Evolutionary conservation across 352 stramenopile genomes (phyloP), one percentile per base, ranked within the genome.

Genomic region (Lagenidium sp.): DNA sequence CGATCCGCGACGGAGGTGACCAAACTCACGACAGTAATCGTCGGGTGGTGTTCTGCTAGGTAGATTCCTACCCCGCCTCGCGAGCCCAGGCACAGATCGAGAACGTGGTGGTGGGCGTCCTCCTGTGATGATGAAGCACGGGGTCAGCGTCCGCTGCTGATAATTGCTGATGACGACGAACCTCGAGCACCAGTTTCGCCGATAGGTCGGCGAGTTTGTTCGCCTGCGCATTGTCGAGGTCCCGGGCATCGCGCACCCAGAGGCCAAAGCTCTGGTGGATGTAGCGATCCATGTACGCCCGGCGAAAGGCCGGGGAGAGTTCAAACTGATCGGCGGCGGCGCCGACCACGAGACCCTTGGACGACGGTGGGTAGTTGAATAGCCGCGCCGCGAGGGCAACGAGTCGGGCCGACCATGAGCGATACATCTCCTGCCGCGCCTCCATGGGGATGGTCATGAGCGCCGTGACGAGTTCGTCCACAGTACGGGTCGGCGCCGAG

Each of bases 371-470:
- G 35, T 89, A 88, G 25, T 84, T 86, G 55, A 89, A 92, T 11
- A 92, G 36, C 12, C 80, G 69, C 10, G 77, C 73, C 20, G 77
- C 70, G 6, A 89, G 47, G 23, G 76, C 76, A 5, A 90, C 76
- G 42, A 86, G 64, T 3, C 80, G 76, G 36, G 80, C 80, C 18
- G 60, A 83, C 80, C 80, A 92, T 22, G 76, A 89, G 11, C 78
- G 67, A n/a, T 90, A 92, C 77, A 92, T 88, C 23, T 92, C 77
- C 36, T 84, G 75, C 4, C 79, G 74, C 11, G 71, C 76, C 41
- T 85, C 73, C 65, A 88, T 85, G 2, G 80, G 76, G 23, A 92
- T 82, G 2, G 76, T 88, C 52, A 92, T 76, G 12, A 92, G 55
- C 13, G 65, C 69, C 6, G 77, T 69, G 37, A 92, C 60, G 22